phyloP scores from a whole-genome alignment of 169 alveolate species.

The Eimeria maxima region DNA sequence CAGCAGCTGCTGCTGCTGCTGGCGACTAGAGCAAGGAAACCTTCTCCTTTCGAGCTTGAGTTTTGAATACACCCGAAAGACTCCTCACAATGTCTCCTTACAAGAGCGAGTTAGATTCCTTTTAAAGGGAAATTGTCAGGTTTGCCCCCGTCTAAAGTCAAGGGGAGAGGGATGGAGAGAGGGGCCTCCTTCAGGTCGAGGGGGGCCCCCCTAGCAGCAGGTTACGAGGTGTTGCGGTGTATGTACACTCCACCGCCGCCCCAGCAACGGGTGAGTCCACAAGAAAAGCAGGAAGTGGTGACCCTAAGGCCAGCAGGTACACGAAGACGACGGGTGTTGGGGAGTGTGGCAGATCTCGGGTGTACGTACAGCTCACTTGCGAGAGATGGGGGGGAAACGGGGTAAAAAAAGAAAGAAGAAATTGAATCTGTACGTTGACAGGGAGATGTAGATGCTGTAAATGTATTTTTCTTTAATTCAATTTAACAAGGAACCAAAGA shows the following conservation, averaged over 20 bases:
- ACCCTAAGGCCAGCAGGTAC: not conserved
- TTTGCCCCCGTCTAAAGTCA: not conserved
- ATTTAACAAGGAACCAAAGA: not conserved
- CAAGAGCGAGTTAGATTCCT: too few relatives aligned
- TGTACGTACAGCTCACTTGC: constrained; percentile 1
- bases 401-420: not conserved
- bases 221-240: not conserved
- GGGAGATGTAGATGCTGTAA: not conserved
- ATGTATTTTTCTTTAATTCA: not conserved
- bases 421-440: too few relatives aligned
- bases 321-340: not conserved
- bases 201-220: not conserved
- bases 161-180: not conserved
- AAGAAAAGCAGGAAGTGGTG: not conserved
- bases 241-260: not conserved
- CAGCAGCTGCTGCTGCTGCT: not conserved
- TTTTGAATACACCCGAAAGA: not conserved
- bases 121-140: not conserved
- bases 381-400: not conserved
- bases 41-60: not conserved
- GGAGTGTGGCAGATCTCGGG: not conserved
- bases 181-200: not conserved
- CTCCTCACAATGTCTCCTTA: not conserved
- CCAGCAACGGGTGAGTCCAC: too few relatives aligned
- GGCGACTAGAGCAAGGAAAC: not conserved